phyloP scores from a whole-genome alignment of 805 yeast genomes.

The Komagataella ulmi region DNA sequence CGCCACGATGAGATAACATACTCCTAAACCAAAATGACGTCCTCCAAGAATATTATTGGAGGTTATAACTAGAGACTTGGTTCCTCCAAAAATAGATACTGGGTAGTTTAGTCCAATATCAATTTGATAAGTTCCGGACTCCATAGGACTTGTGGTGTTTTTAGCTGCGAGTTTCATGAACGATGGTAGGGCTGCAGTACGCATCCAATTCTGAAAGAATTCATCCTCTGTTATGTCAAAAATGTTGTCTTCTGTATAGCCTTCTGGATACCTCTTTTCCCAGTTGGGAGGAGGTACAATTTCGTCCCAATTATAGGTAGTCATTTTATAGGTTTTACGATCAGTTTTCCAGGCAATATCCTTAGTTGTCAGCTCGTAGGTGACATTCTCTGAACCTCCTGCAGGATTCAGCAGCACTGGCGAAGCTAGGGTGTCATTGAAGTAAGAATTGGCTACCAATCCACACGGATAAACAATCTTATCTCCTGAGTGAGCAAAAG shows the following conservation, averaged over 20 bases:
- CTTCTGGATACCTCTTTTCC: slow-evolving; percentile 67
- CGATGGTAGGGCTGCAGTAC: slow-evolving; percentile 87
- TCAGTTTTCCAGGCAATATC: slow-evolving; percentile 86
- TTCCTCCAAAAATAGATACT: slow-evolving; percentile 75
- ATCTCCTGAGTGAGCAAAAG: slow-evolving; percentile 25
- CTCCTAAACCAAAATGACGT: slow-evolving; percentile 69
- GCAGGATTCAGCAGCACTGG: slow-evolving; percentile 31
- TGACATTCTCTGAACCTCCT: slow-evolving; percentile 21
- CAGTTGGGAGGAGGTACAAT: slow-evolving; percentile 95
- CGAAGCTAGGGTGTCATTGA: slow-evolving; percentile 71
- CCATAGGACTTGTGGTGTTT: slow-evolving; percentile 44
- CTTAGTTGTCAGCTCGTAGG: slow-evolving; percentile 27
- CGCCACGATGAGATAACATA: slow-evolving; percentile 78
- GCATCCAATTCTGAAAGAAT: slow-evolving; percentile 93
- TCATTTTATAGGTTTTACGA: slow-evolving; percentile 54
- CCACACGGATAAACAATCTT: slow-evolving; percentile 81
- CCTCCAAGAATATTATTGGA: slow-evolving; percentile 84
- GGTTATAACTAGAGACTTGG: slow-evolving; percentile 68
- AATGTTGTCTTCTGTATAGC: slow-evolving; percentile 72
- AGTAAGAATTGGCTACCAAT: slow-evolving; percentile 79
- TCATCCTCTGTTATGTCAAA: slow-evolving; percentile 73
- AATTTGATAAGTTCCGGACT: slow-evolving; percentile 57
- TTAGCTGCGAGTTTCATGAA: slow-evolving; percentile 75
- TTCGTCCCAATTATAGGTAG: slow-evolving; percentile 51
- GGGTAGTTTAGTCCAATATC: slow-evolving; percentile 71